Percentiles rank a stretch among this genome's conserved stretches.
Conservation (phyloP, 2,329 filamentous ascomycete species). For the Clarireedia monteithiana region DNA sequence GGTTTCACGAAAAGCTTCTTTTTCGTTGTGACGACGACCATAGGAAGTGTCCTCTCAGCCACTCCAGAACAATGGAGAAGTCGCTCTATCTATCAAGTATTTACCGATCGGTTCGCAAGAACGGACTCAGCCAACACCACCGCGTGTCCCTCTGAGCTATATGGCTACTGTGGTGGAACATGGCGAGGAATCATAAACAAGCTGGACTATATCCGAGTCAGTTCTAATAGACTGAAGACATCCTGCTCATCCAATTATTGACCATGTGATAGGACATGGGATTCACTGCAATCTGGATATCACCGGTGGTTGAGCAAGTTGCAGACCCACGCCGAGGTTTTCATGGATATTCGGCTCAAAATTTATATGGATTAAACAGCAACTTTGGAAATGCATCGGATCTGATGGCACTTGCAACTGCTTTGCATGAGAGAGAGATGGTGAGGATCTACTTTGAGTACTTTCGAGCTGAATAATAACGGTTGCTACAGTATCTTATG, state of each 20-base stretch:
- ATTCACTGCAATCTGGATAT: constrained; percentile 33
- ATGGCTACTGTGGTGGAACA: constrained; percentile 40
- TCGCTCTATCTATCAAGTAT: constrained; percentile 7
- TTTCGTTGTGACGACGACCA: neutral
- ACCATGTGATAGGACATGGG: constrained; percentile 17
- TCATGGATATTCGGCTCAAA: constrained; percentile 39
- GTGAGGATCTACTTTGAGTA: neutral
- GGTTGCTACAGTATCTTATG: constrained; percentile 36
- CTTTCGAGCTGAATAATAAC: neutral
- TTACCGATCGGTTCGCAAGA: constrained; percentile 33
- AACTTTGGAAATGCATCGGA: constrained; percentile 41
- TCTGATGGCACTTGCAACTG: constrained; percentile 36
- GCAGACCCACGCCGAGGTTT: constrained; percentile 31
- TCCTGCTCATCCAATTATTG: constrained; percentile 26
- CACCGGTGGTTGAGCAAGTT: constrained; percentile 34
- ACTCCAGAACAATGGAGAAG: constrained; percentile 1
- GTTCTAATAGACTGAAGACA: too few species aligned
- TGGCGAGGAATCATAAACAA: constrained; percentile 35
- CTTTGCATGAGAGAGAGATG: constrained; percentile 38
- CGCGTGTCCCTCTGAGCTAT: constrained; percentile 18
- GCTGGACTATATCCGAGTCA: constrained; percentile 35
- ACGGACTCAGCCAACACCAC: constrained; percentile 30
- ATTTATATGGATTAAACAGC: constrained; percentile 40
- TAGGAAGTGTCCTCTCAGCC: neutral
- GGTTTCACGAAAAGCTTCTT: neutral